These are phyloP conservation scores for Micractinium sp. DNA, from an alignment of 139 green algal genomes.

Conservation along the genomic window DNA sequence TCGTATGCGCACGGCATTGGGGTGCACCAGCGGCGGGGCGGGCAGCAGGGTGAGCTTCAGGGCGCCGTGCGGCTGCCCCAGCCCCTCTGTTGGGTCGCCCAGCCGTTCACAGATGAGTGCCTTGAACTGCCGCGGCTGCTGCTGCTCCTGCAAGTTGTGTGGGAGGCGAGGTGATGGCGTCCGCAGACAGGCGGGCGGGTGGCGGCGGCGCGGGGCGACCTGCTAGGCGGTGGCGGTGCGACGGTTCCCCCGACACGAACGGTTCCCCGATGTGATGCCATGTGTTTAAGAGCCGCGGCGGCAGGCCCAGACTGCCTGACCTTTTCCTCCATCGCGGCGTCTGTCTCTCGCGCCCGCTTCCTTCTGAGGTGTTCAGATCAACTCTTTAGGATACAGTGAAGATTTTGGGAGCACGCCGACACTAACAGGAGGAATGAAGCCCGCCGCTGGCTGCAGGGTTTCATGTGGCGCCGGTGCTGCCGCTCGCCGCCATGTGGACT, in stretches of 20 bases:
- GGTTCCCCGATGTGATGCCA: not conserved
- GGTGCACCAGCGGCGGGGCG: not conserved
- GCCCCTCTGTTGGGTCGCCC: constrained; percentile 48
- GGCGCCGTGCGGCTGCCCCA: not conserved
- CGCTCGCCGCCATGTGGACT: too few relatives aligned
- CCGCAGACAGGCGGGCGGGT: too few relatives aligned
- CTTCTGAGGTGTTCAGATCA: too few relatives aligned
- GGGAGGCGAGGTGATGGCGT: not conserved
- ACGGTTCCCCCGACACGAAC: not conserved
- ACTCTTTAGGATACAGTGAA: too few relatives aligned
- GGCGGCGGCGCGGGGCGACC: not conserved
- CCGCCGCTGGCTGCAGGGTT: too few relatives aligned
- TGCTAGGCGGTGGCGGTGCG: not conserved
- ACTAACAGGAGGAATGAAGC: too few relatives aligned
- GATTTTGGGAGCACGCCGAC: too few relatives aligned
- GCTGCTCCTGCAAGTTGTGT: not conserved
- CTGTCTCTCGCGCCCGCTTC: too few relatives aligned
- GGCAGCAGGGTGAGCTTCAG: not conserved
- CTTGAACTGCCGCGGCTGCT: constrained; percentile 30
- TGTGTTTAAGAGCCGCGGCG: not conserved
- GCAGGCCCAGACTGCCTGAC: not conserved
- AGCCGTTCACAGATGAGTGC: constrained; percentile 66
- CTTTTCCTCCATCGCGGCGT: too few relatives aligned
- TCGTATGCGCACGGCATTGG: constrained; percentile 49
- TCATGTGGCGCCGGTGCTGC: too few relatives aligned